Conservation (phyloP, 805 yeast species). For the Pichia gijzeniarum region DNA sequence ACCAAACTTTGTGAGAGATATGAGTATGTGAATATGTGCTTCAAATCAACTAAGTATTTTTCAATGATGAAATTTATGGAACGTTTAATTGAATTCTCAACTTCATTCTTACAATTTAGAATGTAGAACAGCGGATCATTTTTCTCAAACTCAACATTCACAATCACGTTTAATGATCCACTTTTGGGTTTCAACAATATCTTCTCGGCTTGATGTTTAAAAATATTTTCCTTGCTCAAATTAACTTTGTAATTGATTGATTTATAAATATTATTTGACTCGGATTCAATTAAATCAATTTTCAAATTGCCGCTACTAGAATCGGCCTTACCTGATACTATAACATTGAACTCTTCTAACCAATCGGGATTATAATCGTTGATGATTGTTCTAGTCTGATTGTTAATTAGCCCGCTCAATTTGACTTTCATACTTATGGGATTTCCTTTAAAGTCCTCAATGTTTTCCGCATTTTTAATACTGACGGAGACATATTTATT, state of each 20-base stretch:
- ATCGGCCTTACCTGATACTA: slow-evolving; percentile 10
- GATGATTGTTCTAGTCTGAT: slow-evolving; percentile 56
- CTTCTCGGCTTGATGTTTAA: slow-evolving; percentile 16
- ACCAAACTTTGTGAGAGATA: slow-evolving; percentile 23
- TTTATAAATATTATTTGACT: slow-evolving; percentile 11
- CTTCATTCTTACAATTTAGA: slow-evolving; percentile 65
- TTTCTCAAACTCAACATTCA: slow-evolving; percentile 74
- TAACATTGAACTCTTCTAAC: slow-evolving; percentile 76
- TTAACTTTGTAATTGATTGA: slow-evolving; percentile 11
- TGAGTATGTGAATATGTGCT: slow-evolving; percentile 33
- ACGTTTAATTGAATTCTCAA: slow-evolving; percentile 59
- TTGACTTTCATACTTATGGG: slow-evolving; percentile 24
- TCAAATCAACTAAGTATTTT: slow-evolving; percentile 61
- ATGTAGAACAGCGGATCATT: slow-evolving; percentile 76
- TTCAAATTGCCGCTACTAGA: slow-evolving; percentile 1
- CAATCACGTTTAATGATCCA: slow-evolving; percentile 59
- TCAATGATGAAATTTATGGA: slow-evolving; percentile 65
- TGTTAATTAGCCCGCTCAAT: slow-evolving; percentile 21
- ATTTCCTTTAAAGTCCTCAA: slow-evolving; percentile 26
- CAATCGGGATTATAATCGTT: slow-evolving; percentile 68
- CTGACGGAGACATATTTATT: slow-evolving; percentile 21
- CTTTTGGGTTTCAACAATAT: slow-evolving; percentile 24
- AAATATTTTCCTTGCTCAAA: slow-evolving; percentile 4
- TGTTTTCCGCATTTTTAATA: slow-evolving; percentile 26
- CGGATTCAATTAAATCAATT: slow-evolving; percentile 20